Conservation (phyloP, 2,329 filamentous ascomycete genomes). For the Penicillium crustosum region DNA sequence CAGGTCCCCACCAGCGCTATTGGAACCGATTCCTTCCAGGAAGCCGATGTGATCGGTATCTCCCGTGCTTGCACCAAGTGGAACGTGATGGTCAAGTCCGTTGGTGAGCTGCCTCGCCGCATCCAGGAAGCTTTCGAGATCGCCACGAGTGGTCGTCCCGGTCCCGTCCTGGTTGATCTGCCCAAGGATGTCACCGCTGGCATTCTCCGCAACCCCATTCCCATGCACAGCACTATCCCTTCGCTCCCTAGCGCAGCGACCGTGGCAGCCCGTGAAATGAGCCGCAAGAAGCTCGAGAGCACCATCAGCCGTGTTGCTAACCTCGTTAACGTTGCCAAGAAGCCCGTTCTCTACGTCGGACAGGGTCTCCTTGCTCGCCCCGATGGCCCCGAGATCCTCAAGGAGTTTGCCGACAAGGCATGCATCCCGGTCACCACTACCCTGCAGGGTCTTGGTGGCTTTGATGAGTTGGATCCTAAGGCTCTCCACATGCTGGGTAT, state of each 20-base stretch:
- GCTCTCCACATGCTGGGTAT: constrained; percentile 97
- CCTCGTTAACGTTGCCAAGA: constrained; percentile 84
- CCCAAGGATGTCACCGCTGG: constrained; percentile 95
- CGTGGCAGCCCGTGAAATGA: constrained; percentile 72
- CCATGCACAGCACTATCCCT: constrained; percentile 70
- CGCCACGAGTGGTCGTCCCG: constrained; percentile 87
- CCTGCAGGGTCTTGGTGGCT: constrained; percentile 87
- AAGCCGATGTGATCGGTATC: constrained; percentile 92
- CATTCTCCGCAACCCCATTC: constrained; percentile 79
- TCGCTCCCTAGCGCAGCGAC: constrained; percentile 83
- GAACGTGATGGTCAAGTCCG: constrained; percentile 98
- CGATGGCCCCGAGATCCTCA: constrained; percentile 75
- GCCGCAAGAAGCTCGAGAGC: constrained; percentile 67
- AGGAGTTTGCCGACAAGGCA: constrained; percentile 83
- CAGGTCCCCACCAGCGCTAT: constrained; percentile 90
- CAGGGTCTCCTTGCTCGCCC: constrained; percentile 81
- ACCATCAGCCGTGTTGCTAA: constrained; percentile 76
- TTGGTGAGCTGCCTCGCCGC: constrained; percentile 85
- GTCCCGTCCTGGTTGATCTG: constrained; percentile 90
- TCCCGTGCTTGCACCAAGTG: constrained; percentile 95
- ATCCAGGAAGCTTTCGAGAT: constrained; percentile 99
- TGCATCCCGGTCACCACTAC: constrained; percentile 95
- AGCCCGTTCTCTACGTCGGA: constrained; percentile 92
- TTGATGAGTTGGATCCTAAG: constrained; percentile 90
- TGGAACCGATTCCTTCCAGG: constrained; percentile 94